These are phyloP conservation scores for Fraxinus baroniana DNA, from an alignment of 305 asterid species.

Conservation along the genomic window DNA sequence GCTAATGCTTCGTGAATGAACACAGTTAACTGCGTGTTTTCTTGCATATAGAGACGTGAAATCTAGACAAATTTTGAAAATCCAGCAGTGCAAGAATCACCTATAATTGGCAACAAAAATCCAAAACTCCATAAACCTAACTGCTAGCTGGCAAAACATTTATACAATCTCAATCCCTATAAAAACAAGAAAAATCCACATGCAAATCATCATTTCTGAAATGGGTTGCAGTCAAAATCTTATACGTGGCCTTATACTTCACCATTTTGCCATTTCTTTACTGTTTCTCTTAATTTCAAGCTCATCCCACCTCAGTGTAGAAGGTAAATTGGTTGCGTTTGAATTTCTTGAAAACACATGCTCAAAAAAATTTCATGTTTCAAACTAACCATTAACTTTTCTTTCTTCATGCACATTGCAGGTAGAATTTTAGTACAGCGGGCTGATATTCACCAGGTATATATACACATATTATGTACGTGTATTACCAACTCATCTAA, in stretches of 20 bases:
- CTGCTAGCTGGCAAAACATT: background rate
- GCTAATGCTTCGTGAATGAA: background rate
- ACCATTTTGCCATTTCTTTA: slow-evolving; percentile 34
- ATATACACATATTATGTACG: background rate
- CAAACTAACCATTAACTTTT: background rate
- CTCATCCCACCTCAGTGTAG: slow-evolving; percentile 36
- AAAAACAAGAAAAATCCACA: background rate
- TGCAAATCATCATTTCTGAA: slow-evolving; percentile 4
- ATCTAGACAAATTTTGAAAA: background rate
- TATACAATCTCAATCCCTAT: background rate
- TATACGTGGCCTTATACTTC: slow-evolving; percentile 22
- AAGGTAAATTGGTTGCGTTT: slow-evolving; percentile 35
- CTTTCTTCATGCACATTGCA: background rate
- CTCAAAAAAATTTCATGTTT: background rate
- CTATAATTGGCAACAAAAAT: background rate
- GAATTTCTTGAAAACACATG: background rate
- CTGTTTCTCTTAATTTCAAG: slow-evolving; percentile 46
- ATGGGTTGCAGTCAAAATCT: slow-evolving; percentile 36
- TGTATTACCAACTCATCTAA: background rate
- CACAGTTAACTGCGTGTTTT: background rate
- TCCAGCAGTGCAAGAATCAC: background rate
- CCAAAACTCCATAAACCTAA: background rate
- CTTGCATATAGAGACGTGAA: background rate
- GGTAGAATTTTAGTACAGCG: background rate
- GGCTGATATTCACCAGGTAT: background rate